Percentiles rank a stretch among this genome's conserved stretches.
Evolutionary conservation across 1,284 basidiomycete genomes (phyloP).

Genomic region (Tranzscheliella williamsii): DNA sequence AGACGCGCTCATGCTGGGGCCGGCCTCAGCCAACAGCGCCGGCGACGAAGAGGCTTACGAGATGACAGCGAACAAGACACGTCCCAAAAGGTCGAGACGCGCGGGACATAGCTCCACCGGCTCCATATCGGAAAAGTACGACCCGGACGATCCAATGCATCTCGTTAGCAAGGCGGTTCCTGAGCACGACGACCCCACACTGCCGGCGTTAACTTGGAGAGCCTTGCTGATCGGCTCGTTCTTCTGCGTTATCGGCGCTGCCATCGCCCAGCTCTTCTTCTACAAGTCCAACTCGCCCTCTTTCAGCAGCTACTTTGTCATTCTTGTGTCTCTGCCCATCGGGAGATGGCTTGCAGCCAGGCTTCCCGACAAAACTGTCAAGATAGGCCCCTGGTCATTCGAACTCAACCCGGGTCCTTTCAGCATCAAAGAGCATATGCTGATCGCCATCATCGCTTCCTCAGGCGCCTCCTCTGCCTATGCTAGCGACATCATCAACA

Average conservation of each 20-base stretch:
- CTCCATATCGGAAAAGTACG: constrained; percentile 36
- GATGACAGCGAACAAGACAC: constrained; percentile 9
- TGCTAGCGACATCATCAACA: constrained; percentile 60
- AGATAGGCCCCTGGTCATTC: constrained; percentile 48
- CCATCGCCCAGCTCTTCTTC: constrained; percentile 56
- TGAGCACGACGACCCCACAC: constrained; percentile 65
- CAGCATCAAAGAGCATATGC: constrained; percentile 63
- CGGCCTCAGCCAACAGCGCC: constrained; percentile 9
- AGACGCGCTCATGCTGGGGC: constrained; percentile 39
- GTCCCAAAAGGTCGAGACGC: constrained; percentile 1
- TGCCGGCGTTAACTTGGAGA: constrained; percentile 66
- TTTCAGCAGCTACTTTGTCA: constrained; percentile 67
- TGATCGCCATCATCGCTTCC: constrained; percentile 63
- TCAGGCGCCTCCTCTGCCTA: constrained; percentile 62
- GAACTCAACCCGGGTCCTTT: constrained; percentile 65
- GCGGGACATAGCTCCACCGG: constrained; percentile 21
- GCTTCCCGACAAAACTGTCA: constrained; percentile 53
- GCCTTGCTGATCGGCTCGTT: constrained; percentile 65
- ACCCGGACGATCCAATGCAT: constrained; percentile 46
- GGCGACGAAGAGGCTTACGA: constrained; percentile 24
- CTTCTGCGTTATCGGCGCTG: constrained; percentile 66
- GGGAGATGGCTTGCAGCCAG: constrained; percentile 62
- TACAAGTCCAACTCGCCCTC: constrained; percentile 61
- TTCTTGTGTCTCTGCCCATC: constrained; percentile 64
- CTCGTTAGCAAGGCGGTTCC: constrained; percentile 63